Percentiles rank a stretch among this genome's conserved stretches.
Evolutionary conservation across 768 basidiomycete species (phyloP).

Genomic region (Phaffia australis): DNA sequence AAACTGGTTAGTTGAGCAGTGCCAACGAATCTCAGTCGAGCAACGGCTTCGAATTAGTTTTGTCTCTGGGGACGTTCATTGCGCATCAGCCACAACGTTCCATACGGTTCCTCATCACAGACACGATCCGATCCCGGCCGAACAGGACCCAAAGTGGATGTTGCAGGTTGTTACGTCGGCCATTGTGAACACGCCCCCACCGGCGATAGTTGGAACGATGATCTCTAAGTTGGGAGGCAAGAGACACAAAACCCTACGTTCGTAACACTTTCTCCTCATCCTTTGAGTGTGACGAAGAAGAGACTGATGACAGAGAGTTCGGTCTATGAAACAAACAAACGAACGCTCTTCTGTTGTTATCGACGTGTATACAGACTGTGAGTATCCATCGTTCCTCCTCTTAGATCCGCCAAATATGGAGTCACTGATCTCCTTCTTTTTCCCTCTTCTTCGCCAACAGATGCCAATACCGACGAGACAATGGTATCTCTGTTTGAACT

Average conservation of each 20-base stretch:
- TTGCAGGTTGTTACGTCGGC: constrained; percentile 53
- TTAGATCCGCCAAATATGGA: no score
- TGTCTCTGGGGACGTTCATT: constrained; percentile 87
- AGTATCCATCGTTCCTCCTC: constrained; percentile 8
- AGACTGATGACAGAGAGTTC: no score
- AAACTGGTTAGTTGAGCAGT: constrained; percentile 35
- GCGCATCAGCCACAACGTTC: constrained; percentile 68
- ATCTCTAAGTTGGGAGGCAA: constrained; percentile 64
- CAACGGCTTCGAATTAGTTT: constrained; percentile 68
- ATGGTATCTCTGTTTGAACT: constrained; percentile 70
- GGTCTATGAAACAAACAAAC: no score
- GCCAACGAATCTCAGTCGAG: constrained; percentile 58
- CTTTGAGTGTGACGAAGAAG: no score
- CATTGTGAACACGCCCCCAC: constrained; percentile 90
- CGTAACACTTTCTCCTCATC: no score
- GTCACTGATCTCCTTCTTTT: not conserved
- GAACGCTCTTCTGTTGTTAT: no score
- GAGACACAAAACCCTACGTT: constrained; percentile 71
- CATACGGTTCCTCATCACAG: constrained; percentile 31
- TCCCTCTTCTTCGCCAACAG: constrained; percentile 12
- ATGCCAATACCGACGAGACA: constrained; percentile 68
- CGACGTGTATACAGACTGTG: no score
- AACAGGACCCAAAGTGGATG: constrained; percentile 74
- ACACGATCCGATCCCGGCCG: constrained; percentile 45
- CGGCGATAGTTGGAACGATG: constrained; percentile 60